Percentiles rank a stretch among this genome's conserved stretches.
phyloP scores from a whole-genome alignment of 345 rosid species.

The Garcia nutans region DNA sequence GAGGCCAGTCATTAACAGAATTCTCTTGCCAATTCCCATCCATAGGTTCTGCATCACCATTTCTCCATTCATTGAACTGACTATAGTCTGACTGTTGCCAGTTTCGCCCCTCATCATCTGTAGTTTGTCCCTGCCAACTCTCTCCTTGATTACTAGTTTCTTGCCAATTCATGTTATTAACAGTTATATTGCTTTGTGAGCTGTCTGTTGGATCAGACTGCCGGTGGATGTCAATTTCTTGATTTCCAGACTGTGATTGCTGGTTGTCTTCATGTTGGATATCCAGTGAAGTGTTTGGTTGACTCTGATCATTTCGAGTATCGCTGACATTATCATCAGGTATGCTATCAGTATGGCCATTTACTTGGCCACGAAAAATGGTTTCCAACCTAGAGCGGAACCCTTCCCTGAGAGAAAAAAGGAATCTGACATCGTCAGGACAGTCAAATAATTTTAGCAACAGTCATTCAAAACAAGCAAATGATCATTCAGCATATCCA shows the following conservation, averaged over 20 bases:
- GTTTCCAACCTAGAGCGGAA: constrained; percentile 74
- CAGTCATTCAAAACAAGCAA: background rate
- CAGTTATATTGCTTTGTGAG: constrained; percentile 37
- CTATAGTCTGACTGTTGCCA: constrained; percentile 45
- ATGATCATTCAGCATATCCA: background rate
- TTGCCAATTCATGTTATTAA: constrained; percentile 49
- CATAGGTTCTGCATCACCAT: constrained; percentile 48
- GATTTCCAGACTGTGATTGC: constrained; percentile 42
- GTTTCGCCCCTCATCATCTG: constrained; percentile 49
- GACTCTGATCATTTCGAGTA: constrained; percentile 38
- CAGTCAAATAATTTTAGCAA: background rate
- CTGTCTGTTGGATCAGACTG: constrained; percentile 48
- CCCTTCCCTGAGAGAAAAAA: constrained; percentile 67
- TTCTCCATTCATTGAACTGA: constrained; percentile 52
- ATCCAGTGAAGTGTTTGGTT: constrained; percentile 42
- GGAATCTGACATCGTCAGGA: background rate
- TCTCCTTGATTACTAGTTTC: constrained; percentile 47
- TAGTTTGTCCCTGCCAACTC: constrained; percentile 46
- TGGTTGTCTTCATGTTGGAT: constrained; percentile 43
- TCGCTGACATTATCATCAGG: constrained; percentile 42
- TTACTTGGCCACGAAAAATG: constrained; percentile 63
- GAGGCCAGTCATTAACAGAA: constrained; percentile 53
- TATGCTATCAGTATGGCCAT: constrained; percentile 49
- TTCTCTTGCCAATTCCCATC: constrained; percentile 55
- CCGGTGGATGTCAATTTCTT: constrained; percentile 36